Conservation (phyloP, 1,284 basidiomycete species). For the Apiotrichum laibachii region DNA sequence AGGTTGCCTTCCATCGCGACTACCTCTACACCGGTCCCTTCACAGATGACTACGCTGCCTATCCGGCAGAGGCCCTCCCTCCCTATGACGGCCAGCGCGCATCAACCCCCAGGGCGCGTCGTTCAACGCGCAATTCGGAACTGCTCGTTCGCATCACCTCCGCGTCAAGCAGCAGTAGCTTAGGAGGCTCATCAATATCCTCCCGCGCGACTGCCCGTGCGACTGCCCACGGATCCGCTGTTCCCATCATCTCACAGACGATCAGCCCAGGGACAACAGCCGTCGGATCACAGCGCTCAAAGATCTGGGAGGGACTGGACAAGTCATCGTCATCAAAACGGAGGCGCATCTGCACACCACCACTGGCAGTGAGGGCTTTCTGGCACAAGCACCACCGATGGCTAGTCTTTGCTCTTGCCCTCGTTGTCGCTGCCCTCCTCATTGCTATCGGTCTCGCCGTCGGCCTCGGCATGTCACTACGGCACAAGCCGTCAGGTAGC, state of each 20-base stretch:
- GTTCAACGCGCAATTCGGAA: slow-evolving; percentile 1
- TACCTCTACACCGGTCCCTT: slow-evolving; percentile 16
- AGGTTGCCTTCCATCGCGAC: slow-evolving; percentile 20
- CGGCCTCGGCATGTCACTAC: slow-evolving; percentile 23
- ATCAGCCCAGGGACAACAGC: not conserved
- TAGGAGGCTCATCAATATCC: not conserved
- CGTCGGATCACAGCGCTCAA: slow-evolving; percentile 3
- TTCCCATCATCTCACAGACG: not conserved
- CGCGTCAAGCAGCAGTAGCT: not conserved
- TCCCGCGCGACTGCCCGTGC: not conserved
- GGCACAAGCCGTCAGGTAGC: slow-evolving; percentile 1
- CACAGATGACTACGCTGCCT: slow-evolving; percentile 22
- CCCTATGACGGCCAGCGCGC: slow-evolving; percentile 34
- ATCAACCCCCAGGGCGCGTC: not conserved
- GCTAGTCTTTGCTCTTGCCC: slow-evolving; percentile 25
- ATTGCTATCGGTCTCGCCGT: slow-evolving; percentile 37
- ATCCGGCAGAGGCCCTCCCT: slow-evolving; percentile 36
- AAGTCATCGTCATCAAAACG: not conserved
- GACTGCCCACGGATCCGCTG: slow-evolving; percentile 13
- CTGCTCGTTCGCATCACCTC: not conserved
- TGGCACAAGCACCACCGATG: slow-evolving; percentile 37
- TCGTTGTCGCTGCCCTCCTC: slow-evolving; percentile 29
- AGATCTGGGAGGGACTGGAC: slow-evolving; percentile 32
- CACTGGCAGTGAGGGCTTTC: slow-evolving; percentile 16
- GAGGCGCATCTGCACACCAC: not conserved